Percentiles rank a stretch among this genome's conserved stretches.
Conservation (phyloP, 257 asterid genomes). For the Solanum tarapatanum region DNA sequence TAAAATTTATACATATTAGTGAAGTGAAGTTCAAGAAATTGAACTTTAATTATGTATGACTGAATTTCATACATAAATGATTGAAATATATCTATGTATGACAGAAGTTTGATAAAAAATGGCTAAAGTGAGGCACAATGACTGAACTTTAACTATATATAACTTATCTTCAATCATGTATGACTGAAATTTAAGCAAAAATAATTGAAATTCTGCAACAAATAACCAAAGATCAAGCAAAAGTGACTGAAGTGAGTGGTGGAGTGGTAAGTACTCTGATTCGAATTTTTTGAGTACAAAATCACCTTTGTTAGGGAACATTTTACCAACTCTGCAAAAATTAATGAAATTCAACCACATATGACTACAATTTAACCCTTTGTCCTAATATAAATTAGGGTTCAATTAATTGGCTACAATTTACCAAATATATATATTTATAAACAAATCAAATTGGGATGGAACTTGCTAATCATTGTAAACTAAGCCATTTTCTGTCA, state of each 20-base stretch:
- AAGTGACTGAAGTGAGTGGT: not conserved
- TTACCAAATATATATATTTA: not conserved
- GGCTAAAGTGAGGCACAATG: too few relatives aligned
- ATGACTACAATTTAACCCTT: not conserved
- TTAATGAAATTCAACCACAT: not conserved
- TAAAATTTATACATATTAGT: not conserved
- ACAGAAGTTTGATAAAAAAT: too few relatives aligned
- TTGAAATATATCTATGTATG: too few relatives aligned
- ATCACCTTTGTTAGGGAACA: too few relatives aligned
- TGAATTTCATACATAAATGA: too few relatives aligned
- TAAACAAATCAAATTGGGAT: not conserved
- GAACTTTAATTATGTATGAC: too few relatives aligned
- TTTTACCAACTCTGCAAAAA: too few relatives aligned
- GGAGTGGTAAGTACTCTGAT: too few relatives aligned
- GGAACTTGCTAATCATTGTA: not conserved
- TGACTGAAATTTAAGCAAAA: too few relatives aligned
- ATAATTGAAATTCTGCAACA: too few relatives aligned
- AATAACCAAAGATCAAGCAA: not conserved
- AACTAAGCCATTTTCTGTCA: not conserved
- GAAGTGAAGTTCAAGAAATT: not conserved
- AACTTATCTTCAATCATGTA: too few relatives aligned
- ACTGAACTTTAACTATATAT: too few relatives aligned
- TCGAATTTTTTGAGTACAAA: accelerated
- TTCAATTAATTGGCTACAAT: not conserved
- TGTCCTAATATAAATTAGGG: not conserved